Conservation (phyloP, 1,284 basidiomycete genomes). For the Mycosarcoma maydis region DNA sequence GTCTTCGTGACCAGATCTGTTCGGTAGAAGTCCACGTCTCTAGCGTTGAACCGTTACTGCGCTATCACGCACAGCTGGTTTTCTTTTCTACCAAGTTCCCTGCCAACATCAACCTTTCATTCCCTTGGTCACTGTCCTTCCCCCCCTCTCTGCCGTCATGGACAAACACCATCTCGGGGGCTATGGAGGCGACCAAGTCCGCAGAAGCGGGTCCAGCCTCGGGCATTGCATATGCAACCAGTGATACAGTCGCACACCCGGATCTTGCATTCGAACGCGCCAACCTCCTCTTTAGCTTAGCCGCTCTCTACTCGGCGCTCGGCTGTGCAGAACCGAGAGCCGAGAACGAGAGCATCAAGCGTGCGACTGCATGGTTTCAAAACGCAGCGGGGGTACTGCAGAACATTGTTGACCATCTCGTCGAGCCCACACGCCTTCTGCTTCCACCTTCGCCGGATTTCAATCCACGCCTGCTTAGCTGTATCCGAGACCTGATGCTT, state of each 20-base stretch:
- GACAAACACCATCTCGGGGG: conserved; percentile 36
- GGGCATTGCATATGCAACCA: conserved; percentile 34
- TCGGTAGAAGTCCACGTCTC: conserved; percentile 72
- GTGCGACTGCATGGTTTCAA: conserved; percentile 57
- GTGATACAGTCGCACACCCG: conserved; percentile 50
- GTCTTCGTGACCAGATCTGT: conserved; percentile 71
- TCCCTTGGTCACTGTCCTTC: conserved; percentile 58
- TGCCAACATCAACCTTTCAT: conserved; percentile 68
- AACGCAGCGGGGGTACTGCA: conserved; percentile 55
- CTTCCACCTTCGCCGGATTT: conserved; percentile 47
- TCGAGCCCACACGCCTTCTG: conserved; percentile 29
- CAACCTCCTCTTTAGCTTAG: conserved; percentile 51
- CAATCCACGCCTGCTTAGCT: conserved; percentile 73
- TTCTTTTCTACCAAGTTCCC: conserved; percentile 81
- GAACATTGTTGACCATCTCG: conserved; percentile 41
- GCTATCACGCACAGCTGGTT: conserved; percentile 87
- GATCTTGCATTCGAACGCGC: conserved; percentile 54
- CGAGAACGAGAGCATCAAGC: conserved; percentile 60
- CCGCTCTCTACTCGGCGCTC: conserved; percentile 51
- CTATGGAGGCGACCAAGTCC: conserved; percentile 41
- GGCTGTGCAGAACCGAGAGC: conserved; percentile 50
- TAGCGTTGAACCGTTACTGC: conserved; percentile 20
- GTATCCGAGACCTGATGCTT: conserved; percentile 81
- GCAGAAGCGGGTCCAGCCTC: conserved; percentile 30
- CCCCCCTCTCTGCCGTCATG: conserved; percentile 45